Conservation (phyloP, 1,284 basidiomycete species). For the Papiliotrema fonsecae region DNA sequence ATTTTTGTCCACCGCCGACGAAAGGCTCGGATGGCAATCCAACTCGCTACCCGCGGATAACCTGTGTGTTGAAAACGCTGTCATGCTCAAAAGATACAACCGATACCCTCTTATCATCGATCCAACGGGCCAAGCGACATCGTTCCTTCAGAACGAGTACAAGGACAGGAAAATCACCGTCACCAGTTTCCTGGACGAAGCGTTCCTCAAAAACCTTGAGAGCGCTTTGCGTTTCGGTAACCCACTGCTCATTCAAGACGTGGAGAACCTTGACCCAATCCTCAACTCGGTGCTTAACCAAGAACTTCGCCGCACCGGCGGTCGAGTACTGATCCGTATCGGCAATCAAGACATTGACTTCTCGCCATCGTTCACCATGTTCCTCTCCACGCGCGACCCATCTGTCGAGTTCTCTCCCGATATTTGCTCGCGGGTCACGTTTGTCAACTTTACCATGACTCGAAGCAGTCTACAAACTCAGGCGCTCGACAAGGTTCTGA, state of each 20-base stretch:
- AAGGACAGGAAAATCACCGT: slow-evolving; percentile 94
- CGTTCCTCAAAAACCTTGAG: slow-evolving; percentile 97
- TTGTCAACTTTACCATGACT: slow-evolving; percentile 99
- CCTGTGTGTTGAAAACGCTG: slow-evolving; percentile 95
- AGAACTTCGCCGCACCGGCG: slow-evolving; percentile 91
- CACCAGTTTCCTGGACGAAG: slow-evolving; percentile 97
- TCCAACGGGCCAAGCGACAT: slow-evolving; percentile 96
- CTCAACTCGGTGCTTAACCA: slow-evolving; percentile 96
- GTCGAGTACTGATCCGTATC: slow-evolving; percentile 93
- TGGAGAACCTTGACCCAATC: slow-evolving; percentile 96
- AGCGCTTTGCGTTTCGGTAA: slow-evolving; percentile 99
- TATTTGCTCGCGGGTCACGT: slow-evolving; percentile 96
- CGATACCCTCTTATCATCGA: slow-evolving; percentile 98
- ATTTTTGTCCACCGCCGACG: slow-evolving; percentile 95
- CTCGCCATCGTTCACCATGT: slow-evolving; percentile 98
- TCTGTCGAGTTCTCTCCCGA: slow-evolving; percentile 97
- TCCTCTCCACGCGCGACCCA: slow-evolving; percentile 94
- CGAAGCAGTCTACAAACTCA: slow-evolving; percentile 96
- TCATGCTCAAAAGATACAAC: slow-evolving; percentile 97
- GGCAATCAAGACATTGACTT: slow-evolving; percentile 99
- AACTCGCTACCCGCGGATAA: slow-evolving; percentile 92
- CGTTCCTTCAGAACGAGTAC: slow-evolving; percentile 91
- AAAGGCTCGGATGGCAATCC: slow-evolving; percentile 92
- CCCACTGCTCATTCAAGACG: slow-evolving; percentile 93
- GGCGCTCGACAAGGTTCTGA: slow-evolving; percentile 93